These are phyloP conservation scores for Berkeleyomyces basicola DNA, from an alignment of 2,329 filamentous ascomycete species.

Conservation along the genomic window DNA sequence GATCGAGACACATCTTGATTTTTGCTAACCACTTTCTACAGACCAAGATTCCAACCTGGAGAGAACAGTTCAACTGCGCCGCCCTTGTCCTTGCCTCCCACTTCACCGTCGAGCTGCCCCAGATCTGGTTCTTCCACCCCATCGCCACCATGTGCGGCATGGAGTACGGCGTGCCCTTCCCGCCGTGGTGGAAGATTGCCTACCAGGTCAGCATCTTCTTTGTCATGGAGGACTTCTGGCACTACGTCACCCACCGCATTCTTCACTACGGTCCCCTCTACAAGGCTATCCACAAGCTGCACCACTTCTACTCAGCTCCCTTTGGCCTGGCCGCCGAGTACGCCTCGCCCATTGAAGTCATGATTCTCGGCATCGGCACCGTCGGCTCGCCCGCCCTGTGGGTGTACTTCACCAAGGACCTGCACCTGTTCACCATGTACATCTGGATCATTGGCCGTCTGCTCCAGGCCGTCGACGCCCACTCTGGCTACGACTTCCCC, in stretches of 20 bases:
- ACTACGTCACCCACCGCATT: constrained; percentile 89
- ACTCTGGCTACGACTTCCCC: constrained; percentile 96
- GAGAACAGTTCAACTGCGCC: constrained; percentile 90
- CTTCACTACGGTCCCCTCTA: constrained; percentile 93
- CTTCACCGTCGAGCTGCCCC: constrained; percentile 93
- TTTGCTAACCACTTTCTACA: constrained; percentile 14
- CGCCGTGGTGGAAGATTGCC: constrained; percentile 67
- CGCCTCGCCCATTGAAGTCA: constrained; percentile 90
- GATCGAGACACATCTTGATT: not conserved
- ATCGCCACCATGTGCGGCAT: constrained; percentile 87
- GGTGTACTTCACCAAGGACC: constrained; percentile 65
- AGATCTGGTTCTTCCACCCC: constrained; percentile 98
- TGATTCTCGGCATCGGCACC: constrained; percentile 79
- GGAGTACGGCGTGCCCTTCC: constrained; percentile 78
- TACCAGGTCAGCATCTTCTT: constrained; percentile 90
- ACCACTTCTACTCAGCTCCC: constrained; percentile 95
- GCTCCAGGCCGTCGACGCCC: constrained; percentile 94
- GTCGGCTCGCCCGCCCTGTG: constrained; percentile 71
- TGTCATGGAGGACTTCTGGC: constrained; percentile 90
- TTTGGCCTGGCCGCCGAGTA: constrained; percentile 96
- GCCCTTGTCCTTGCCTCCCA: constrained; percentile 84
- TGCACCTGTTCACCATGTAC: constrained; percentile 97
- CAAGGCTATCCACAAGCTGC: constrained; percentile 95
- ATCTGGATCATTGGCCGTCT: constrained; percentile 83
- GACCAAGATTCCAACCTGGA: constrained; percentile 76